phyloP scores from a whole-genome alignment of 106 monocot genomes.

The Vanilla planifolia region DNA sequence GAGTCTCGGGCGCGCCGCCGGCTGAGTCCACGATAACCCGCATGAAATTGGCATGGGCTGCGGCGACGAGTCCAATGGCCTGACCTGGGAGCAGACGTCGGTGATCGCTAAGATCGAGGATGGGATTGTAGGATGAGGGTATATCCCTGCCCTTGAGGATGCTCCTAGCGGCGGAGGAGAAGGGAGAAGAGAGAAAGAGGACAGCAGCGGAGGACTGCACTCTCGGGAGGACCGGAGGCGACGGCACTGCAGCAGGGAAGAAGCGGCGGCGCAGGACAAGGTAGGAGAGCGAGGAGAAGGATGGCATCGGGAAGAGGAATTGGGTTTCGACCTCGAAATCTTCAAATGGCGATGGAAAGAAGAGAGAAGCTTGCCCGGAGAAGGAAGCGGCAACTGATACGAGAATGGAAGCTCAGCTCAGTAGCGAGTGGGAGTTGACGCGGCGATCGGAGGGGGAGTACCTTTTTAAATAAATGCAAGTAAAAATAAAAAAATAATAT shows the following conservation, averaged over 20 bases:
- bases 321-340: too few relatives aligned
- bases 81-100: slow-evolving; percentile 50
- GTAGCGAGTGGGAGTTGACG: too few relatives aligned
- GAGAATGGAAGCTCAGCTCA: too few relatives aligned
- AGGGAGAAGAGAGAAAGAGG: slow-evolving; percentile 2
- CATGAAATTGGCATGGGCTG: slow-evolving; percentile 94
- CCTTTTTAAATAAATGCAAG: too few relatives aligned
- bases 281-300: slow-evolving; percentile 12
- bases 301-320: slow-evolving; percentile 4
- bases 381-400: too few relatives aligned
- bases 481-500: too few relatives aligned
- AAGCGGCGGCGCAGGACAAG: slow-evolving; percentile 5
- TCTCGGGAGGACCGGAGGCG: too few relatives aligned
- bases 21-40: slow-evolving; percentile 54
- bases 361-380: too few relatives aligned
- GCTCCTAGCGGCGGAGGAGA: slow-evolving; percentile 10
- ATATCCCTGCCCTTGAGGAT: slow-evolving; percentile 36
- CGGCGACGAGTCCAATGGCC: slow-evolving; percentile 72
- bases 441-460: too few relatives aligned
- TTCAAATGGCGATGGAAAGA: too few relatives aligned
- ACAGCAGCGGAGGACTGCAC: neutral
- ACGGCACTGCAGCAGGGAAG: too few relatives aligned
- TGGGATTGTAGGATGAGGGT: neutral
- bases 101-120: neutral
- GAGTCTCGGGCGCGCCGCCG: slow-evolving; percentile 11